Evolutionary conservation across 2,329 filamentous ascomycete species (phyloP).

Genomic region (Diaporthe batatas): DNA sequence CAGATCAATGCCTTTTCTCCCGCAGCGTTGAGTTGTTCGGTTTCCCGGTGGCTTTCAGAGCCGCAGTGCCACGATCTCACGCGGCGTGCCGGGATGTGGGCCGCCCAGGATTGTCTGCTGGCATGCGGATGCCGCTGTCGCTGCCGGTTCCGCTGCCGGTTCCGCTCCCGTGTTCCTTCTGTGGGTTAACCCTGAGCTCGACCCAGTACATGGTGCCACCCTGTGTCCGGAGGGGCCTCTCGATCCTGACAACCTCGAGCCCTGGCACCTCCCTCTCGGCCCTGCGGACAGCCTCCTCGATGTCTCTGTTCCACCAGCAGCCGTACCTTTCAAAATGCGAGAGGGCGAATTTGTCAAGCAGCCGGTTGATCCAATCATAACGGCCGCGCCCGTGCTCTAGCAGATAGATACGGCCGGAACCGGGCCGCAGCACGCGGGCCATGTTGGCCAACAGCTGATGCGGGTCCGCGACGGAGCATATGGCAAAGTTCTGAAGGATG

Average conservation of each 20-base stretch:
- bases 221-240: constrained; percentile 65
- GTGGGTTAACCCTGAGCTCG: constrained; percentile 62
- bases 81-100: constrained; percentile 16
- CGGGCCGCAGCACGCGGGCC: constrained; percentile 64
- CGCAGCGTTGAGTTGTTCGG: not conserved
- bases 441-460: constrained; percentile 66
- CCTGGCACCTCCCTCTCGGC: constrained; percentile 63
- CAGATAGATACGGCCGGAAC: constrained; percentile 70
- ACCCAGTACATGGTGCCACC: constrained; percentile 71
- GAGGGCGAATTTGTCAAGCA: constrained; percentile 68
- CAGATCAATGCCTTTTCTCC: not conserved
- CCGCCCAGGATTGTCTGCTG: not conserved
- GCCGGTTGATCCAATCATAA: constrained; percentile 66
- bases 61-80: constrained; percentile 17
- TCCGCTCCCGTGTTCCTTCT: constrained; percentile 18
- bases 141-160: not conserved
- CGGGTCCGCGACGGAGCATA: constrained; percentile 73
- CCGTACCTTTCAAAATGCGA: constrained; percentile 71
- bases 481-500: constrained; percentile 73
- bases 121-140: not conserved
- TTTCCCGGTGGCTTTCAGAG: not conserved
- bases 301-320: constrained; percentile 78
- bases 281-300: constrained; percentile 66
- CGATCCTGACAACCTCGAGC: constrained; percentile 67
- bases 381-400: constrained; percentile 73